Percentiles rank a stretch among this genome's conserved stretches.
Evolutionary conservation across 1,284 basidiomycete species (phyloP).

Genomic region (Ustilago lituana): DNA sequence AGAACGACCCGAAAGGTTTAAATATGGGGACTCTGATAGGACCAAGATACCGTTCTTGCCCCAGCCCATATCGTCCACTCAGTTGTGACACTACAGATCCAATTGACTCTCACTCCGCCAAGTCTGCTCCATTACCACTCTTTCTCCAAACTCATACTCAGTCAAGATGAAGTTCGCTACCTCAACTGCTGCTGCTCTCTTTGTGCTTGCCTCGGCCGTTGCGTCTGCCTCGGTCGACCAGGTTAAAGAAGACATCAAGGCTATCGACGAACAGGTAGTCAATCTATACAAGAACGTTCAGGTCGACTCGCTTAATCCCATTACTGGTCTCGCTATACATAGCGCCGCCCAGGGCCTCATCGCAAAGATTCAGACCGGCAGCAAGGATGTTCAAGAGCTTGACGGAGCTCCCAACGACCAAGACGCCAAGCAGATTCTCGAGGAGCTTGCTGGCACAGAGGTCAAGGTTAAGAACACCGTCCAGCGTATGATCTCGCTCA

Average conservation of each 20-base stretch:
- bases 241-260: constrained; percentile 11
- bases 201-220: constrained; percentile 5
- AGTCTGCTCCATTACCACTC: not conserved
- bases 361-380: constrained; percentile 2
- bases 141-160: not conserved
- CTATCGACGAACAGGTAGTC: constrained; percentile 7
- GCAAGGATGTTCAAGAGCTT: not conserved
- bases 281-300: constrained; percentile 9
- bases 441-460: constrained; percentile 11
- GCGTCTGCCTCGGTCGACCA: constrained; percentile 12
- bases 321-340: constrained; percentile 4
- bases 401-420: constrained; percentile 1
- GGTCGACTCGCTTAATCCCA: constrained; percentile 4
- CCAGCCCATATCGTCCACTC: too few relatives aligned
- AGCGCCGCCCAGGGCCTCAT: constrained; percentile 10
- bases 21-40: too few relatives aligned
- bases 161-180: constrained; percentile 19
- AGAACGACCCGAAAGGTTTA: too few relatives aligned
- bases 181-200: constrained; percentile 6
- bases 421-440: constrained; percentile 12
- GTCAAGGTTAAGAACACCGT: constrained; percentile 2
- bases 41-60: too few relatives aligned
- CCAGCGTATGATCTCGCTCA: constrained; percentile 7
- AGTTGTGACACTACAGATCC: too few relatives aligned
- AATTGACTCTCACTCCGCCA: too few relatives aligned